Base-by-base conservation (phyloP, 2,329 filamentous ascomycete species). In the Clonostachys solani region DNA sequence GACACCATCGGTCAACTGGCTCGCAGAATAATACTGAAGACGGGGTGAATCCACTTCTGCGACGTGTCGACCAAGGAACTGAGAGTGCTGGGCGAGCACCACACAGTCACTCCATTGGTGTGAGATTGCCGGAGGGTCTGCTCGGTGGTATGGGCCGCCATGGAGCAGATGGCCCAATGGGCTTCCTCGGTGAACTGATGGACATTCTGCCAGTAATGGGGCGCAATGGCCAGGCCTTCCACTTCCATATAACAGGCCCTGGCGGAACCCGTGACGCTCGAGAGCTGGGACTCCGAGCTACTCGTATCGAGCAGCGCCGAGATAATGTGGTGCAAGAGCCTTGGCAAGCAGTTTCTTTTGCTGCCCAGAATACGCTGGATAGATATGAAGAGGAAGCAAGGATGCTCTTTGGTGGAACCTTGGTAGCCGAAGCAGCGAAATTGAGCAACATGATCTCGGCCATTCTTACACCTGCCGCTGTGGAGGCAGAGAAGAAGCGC, bases 361-460 rank as follows among this genome's bases (percentile, higher is more conserved):
- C 77, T 17, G 76, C 89, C 9, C 80, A 83, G 36, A 75, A 81
- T 9, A 97, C 94, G 2, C 73, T 78, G 47, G 77, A 79, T 46
- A 85, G 94, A 51, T 99, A 95, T 86, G 82, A 88, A 60, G 90
- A 96, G 60, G 95, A 97, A 64, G 86, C 91, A 9, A 84, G 86
- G 52, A 84, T 99, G 64, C 77, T 97, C 1, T 97, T 94, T 64
- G 87, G 88, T 23, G 68, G 74, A 18, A 75, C 70, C 43, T 79
- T 85, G 43, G 48, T n/a, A 15, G 37, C 51, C 45, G 62, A 80
- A 5, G 91, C 87, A 60, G 79, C 84, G 3, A 74, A 80, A 50
- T 74, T 95, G 15, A 69, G 85, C 52, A 85, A 81, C 54, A 78
- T 82, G 3, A 78, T 99, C 23, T 73, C 90, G 38, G 84, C 81